These are phyloP conservation scores for Metarhizium humberi DNA, from an alignment of 2,329 filamentous ascomycete genomes.

Conservation along the genomic window DNA sequence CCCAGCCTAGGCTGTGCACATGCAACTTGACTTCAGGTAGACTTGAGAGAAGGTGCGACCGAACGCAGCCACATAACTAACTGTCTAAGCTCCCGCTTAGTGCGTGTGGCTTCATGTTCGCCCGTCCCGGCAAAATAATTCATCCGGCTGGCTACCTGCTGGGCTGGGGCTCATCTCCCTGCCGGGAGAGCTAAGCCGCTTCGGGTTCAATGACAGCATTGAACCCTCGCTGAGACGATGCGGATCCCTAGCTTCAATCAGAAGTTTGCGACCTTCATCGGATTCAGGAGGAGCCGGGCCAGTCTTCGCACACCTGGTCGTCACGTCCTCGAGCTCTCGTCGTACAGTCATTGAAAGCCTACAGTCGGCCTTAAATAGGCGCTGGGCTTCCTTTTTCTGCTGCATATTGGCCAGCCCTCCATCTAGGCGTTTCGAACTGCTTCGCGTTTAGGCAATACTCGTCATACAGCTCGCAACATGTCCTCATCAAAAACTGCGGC, in stretches of 20 bases:
- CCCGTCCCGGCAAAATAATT: slow-evolving; percentile 8
- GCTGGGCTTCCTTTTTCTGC: not conserved
- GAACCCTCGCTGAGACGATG: too few relatives aligned
- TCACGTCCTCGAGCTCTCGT: not conserved
- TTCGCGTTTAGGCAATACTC: not conserved
- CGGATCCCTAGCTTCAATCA: slow-evolving; percentile 10
- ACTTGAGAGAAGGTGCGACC: too few relatives aligned
- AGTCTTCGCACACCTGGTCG: not conserved
- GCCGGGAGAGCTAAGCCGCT: not conserved
- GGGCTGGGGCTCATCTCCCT: not conserved
- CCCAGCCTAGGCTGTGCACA: too few relatives aligned
- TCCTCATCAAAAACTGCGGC: slow-evolving; percentile 18
- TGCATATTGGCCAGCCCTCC: not conserved
- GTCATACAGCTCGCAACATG: slow-evolving; percentile 17
- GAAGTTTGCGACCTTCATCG: not conserved
- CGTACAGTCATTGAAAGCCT: not conserved
- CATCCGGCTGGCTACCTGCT: slow-evolving; percentile 5
- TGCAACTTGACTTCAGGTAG: too few relatives aligned
- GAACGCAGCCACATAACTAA: too few relatives aligned
- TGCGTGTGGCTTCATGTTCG: not conserved
- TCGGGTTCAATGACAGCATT: not conserved
- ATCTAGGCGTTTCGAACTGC: not conserved
- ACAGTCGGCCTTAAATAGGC: not conserved
- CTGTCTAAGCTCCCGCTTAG: too few relatives aligned
- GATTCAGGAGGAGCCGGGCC: not conserved